These are phyloP conservation scores for Plasmopara viticola DNA, from an alignment of 352 stramenopile genomes.

Conservation along the genomic window DNA sequence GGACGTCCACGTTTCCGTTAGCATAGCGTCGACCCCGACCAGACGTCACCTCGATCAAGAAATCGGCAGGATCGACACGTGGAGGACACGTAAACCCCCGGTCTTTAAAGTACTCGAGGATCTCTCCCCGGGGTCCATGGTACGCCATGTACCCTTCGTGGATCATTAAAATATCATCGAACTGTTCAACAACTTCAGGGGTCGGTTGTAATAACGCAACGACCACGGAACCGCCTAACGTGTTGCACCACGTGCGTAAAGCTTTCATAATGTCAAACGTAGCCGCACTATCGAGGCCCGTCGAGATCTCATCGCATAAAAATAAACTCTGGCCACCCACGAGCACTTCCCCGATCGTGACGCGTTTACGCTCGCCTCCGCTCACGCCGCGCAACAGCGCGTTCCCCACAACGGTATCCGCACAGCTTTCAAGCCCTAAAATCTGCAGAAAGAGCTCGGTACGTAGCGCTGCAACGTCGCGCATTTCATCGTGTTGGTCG, in stretches of 20 bases:
- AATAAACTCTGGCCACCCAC: conserved; percentile 48
- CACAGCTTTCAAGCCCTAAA: conserved; percentile 84
- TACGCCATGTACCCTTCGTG: conserved; percentile 91
- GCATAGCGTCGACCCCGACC: conserved; percentile 43
- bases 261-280: conserved; percentile 56
- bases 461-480: conserved; percentile 50
- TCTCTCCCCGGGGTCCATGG: conserved; percentile 71
- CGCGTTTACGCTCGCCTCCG: conserved; percentile 81
- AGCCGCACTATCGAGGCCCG: conserved; percentile 48
- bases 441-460: conserved; percentile 63
- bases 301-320: conserved; percentile 71
- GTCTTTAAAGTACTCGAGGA: conserved; percentile 78
- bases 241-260: conserved; percentile 40
- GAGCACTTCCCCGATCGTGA: conserved; percentile 74
- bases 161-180: conserved; percentile 94
- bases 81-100: conserved; percentile 65
- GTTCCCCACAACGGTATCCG: conserved; percentile 90
- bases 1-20: conserved; percentile 37
- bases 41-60: conserved; percentile 61
- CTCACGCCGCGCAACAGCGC: conserved; percentile 79
- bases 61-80: conserved; percentile 54
- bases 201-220: conserved; percentile 38
- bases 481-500: conserved; percentile 62
- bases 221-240: conserved; percentile 26
- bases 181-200: conserved; percentile 91